phyloP scores from a whole-genome alignment of 2,329 filamentous ascomycete genomes.

The Ophiobolus disseminans region DNA sequence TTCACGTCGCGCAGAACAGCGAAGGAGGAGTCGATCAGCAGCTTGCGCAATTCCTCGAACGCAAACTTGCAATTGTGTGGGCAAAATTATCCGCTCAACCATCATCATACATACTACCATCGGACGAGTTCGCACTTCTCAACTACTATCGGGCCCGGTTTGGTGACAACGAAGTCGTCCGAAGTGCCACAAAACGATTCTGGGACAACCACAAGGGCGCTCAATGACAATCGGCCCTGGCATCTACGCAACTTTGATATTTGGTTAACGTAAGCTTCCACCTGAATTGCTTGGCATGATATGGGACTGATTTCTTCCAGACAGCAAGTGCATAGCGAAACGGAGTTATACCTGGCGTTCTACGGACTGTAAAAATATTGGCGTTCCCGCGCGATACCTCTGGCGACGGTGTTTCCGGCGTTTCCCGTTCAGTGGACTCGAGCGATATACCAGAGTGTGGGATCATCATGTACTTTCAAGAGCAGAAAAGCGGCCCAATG shows the following conservation, averaged over 20 bases:
- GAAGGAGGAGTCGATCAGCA: slow-evolving; percentile 70
- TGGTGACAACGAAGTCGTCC: slow-evolving; percentile 58
- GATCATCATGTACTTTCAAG: slow-evolving; percentile 25
- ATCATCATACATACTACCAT: slow-evolving; percentile 73
- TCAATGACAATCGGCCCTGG: too few species aligned
- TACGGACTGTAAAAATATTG: slow-evolving; percentile 8
- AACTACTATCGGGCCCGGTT: slow-evolving; percentile 81
- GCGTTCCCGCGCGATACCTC: slow-evolving; percentile 35
- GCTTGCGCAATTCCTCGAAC: slow-evolving; percentile 70
- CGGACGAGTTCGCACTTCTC: slow-evolving; percentile 84
- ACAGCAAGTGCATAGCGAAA: slow-evolving; percentile 10
- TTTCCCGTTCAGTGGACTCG: slow-evolving; percentile 12
- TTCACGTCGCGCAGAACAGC: slow-evolving; percentile 78
- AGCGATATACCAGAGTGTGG: slow-evolving; percentile 18
- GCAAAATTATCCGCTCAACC: slow-evolving; percentile 69
- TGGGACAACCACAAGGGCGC: slow-evolving; percentile 58
- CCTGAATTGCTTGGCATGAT: too few species aligned
- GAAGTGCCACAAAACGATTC: slow-evolving; percentile 62
- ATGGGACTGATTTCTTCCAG: too few species aligned
- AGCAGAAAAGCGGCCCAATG: slow-evolving; percentile 20
- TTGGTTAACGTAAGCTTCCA: too few species aligned
- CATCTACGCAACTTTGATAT: too few species aligned
- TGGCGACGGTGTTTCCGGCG: slow-evolving; percentile 38
- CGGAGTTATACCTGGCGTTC: slow-evolving; percentile 13
- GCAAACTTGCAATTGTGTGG: slow-evolving; percentile 68